These are phyloP conservation scores for Fragilariopsis cylindrus DNA, from an alignment of 108 stramenopile species.

Conservation along the genomic window DNA sequence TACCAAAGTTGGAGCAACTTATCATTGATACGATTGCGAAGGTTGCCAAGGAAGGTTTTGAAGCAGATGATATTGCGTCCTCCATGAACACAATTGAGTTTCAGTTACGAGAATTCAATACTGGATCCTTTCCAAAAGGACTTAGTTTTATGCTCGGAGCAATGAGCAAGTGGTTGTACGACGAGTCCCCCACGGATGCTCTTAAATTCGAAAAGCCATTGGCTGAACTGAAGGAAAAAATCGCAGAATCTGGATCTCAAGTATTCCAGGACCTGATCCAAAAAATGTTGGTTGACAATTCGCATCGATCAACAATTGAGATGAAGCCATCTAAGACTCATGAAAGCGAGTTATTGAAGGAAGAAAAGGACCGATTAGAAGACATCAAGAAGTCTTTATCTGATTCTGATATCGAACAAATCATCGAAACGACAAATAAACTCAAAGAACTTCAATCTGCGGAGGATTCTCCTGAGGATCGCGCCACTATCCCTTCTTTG, in stretches of 20 bases:
- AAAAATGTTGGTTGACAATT: slow-evolving; percentile 84
- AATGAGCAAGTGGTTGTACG: slow-evolving; percentile 95
- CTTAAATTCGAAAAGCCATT: slow-evolving; percentile 93
- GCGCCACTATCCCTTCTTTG: slow-evolving; percentile 91
- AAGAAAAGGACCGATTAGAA: slow-evolving; percentile 75
- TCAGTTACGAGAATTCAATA: slow-evolving; percentile 95
- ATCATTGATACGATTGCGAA: slow-evolving; percentile 79
- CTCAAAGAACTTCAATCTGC: slow-evolving; percentile 88
- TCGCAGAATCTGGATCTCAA: slow-evolving; percentile 73
- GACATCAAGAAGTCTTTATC: slow-evolving; percentile 80
- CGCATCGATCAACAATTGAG: slow-evolving; percentile 91
- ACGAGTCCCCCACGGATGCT: slow-evolving; percentile 81
- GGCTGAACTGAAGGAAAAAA: slow-evolving; percentile 81
- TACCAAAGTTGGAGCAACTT: slow-evolving; percentile 76
- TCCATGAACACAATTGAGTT: slow-evolving; percentile 97
- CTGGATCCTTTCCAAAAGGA: slow-evolving; percentile 95
- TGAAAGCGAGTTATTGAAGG: slow-evolving; percentile 79
- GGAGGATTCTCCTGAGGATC: slow-evolving; percentile 91
- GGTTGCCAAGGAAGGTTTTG: slow-evolving; percentile 89
- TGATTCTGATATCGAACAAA: slow-evolving; percentile 74
- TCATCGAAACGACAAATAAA: slow-evolving; percentile 81
- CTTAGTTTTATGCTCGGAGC: slow-evolving; percentile 94
- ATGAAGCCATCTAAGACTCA: slow-evolving; percentile 87
- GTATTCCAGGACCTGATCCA: slow-evolving; percentile 87
- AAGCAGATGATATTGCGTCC: slow-evolving; percentile 84